These are phyloP conservation scores for Polymyxa betae DNA, from an alignment of 208 protist genomes.

Conservation along the genomic window DNA sequence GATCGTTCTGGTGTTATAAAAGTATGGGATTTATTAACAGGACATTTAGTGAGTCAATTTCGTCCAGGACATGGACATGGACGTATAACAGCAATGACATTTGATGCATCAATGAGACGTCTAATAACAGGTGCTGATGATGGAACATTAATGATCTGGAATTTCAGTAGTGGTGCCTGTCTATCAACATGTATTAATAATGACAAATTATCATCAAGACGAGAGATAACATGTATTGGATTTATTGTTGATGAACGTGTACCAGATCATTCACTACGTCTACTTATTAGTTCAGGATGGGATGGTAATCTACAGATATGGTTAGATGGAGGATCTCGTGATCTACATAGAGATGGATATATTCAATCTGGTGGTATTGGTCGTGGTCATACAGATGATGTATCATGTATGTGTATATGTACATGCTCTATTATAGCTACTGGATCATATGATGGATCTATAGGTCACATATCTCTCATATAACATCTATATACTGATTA, in stretches of 20 bases:
- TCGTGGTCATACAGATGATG: slow-evolving; percentile 50
- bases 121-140: slow-evolving; percentile 59
- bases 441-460: slow-evolving; percentile 28
- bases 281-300: slow-evolving; percentile 50
- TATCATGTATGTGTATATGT: slow-evolving; percentile 30
- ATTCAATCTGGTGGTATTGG: background rate
- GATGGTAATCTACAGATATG: slow-evolving; percentile 43
- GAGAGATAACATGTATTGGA: slow-evolving; percentile 42
- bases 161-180: slow-evolving; percentile 57
- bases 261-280: background rate
- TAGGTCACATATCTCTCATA: no score
- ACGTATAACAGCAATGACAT: slow-evolving; percentile 49
- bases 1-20: background rate
- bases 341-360: background rate
- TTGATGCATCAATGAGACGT: slow-evolving; percentile 57
- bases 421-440: slow-evolving; percentile 23
- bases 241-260: slow-evolving; percentile 54
- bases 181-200: background rate
- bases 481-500: no score
- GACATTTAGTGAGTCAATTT: slow-evolving; percentile 36
- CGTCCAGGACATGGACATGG: background rate
- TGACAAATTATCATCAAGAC: background rate
- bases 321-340: background rate
- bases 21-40: slow-evolving; percentile 59
- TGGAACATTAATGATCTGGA: slow-evolving; percentile 56